Evolutionary conservation across 2,329 filamentous ascomycete genomes (phyloP).

Genomic region (Epichloe coenophiala): DNA sequence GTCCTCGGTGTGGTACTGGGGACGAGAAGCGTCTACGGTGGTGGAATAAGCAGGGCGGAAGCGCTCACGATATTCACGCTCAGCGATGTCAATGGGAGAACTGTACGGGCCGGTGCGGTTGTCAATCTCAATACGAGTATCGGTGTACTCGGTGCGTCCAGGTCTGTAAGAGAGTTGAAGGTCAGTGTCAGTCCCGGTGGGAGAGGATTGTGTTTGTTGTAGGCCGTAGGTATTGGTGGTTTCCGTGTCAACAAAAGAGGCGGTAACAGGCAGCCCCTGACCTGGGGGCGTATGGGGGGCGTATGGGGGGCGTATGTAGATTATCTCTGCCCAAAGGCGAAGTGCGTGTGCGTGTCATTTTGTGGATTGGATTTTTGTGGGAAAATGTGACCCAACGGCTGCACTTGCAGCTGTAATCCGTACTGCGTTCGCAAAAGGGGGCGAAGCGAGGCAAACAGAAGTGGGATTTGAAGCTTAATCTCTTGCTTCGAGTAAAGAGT

Average conservation of each 20-base stretch:
- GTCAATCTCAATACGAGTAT: constrained; percentile 55
- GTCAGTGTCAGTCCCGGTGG: constrained; percentile 7
- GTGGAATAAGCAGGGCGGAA: constrained; percentile 36
- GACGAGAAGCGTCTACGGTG: constrained; percentile 21
- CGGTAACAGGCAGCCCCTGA: constrained; percentile 10
- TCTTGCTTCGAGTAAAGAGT: not conserved
- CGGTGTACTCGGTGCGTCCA: constrained; percentile 36
- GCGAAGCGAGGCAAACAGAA: not conserved
- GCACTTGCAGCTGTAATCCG: not conserved
- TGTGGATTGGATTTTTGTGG: not conserved
- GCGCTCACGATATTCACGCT: constrained; percentile 52
- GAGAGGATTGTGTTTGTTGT: constrained; percentile 14
- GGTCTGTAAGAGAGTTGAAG: constrained; percentile 13
- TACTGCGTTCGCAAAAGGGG: not conserved
- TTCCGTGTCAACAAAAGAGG: constrained; percentile 13
- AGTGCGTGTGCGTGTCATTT: constrained; percentile 1
- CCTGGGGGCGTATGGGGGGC: constrained; percentile 7
- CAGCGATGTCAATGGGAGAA: constrained; percentile 47
- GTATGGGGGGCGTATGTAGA: constrained; percentile 1
- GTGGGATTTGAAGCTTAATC: not conserved
- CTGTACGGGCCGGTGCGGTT: constrained; percentile 32
- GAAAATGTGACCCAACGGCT: not conserved
- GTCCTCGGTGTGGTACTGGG: constrained; percentile 19
- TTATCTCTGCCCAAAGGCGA: constrained; percentile 6
- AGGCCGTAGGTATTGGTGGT: constrained; percentile 4